phyloP scores from a whole-genome alignment of 2,329 filamentous ascomycete species.

The Bipolaris cookei region DNA sequence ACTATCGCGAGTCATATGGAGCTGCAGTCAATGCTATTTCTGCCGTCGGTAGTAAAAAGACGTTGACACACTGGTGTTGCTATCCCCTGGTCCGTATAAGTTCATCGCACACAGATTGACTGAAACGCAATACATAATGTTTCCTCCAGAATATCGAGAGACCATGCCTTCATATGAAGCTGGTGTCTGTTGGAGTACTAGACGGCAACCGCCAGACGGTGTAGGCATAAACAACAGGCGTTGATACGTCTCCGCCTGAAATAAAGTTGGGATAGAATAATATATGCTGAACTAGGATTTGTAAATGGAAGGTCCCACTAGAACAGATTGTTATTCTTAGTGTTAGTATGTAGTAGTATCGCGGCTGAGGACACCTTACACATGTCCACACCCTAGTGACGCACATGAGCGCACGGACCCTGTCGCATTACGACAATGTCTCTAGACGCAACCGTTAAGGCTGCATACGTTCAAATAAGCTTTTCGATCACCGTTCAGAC shows the following conservation, averaged over 20 bases:
- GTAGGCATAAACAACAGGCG: no score
- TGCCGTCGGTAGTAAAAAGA: not conserved
- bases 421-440: not conserved
- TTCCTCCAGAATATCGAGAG: no score
- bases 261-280: not conserved
- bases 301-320: no score
- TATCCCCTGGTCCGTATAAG: no score
- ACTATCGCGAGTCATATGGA: not conserved
- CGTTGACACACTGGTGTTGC: no score
- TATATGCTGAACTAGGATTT: not conserved
- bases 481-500: not conserved
- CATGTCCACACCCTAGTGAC: conserved; percentile 1
- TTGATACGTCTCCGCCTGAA: no score
- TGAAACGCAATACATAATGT: no score
- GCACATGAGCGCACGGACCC: conserved; percentile 6
- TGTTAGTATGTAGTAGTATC: not conserved
- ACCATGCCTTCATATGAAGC: no score
- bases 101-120: no score
- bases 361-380: not conserved
- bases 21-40: not conserved
- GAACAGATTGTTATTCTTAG: not conserved
- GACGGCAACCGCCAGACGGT: no score
- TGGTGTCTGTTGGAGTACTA: no score
- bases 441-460: not conserved
- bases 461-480: conserved; percentile 8